phyloP scores from a whole-genome alignment of 176 grass and related monocot genomes.

The Oropetium thomaeum region DNA sequence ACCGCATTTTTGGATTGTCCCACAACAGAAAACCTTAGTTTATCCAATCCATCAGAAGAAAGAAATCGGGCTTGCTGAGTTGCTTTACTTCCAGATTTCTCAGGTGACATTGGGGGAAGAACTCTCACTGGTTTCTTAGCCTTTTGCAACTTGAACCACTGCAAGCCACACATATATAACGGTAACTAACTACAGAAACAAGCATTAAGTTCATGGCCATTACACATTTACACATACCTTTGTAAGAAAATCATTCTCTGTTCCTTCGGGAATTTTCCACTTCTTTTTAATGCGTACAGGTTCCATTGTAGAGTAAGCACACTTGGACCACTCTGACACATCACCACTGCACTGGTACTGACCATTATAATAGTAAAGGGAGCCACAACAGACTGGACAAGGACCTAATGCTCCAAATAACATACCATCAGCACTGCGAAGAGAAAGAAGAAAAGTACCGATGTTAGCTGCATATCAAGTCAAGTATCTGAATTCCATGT shows the following conservation, averaged over 20 bases:
- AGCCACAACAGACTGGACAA: slow-evolving; percentile 77
- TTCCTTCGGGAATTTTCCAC: slow-evolving; percentile 74
- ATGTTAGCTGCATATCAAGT: not conserved
- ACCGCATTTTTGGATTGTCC: slow-evolving; percentile 53
- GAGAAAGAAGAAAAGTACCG: not conserved
- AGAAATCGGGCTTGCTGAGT: slow-evolving; percentile 31
- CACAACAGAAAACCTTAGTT: slow-evolving; percentile 71
- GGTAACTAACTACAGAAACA: slow-evolving; percentile 7
- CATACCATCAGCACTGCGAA: slow-evolving; percentile 90
- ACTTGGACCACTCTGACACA: slow-evolving; percentile 92
- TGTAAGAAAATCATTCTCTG: slow-evolving; percentile 59
- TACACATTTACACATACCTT: too few relatives aligned
- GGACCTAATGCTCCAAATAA: slow-evolving; percentile 82
- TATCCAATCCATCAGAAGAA: slow-evolving; percentile 60
- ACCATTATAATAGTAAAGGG: slow-evolving; percentile 63
- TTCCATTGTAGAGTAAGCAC: slow-evolving; percentile 69
- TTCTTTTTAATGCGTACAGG: slow-evolving; percentile 73
- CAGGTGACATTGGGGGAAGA: slow-evolving; percentile 78
- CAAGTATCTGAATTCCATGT: not conserved
- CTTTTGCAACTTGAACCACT: slow-evolving; percentile 98
- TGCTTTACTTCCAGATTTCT: slow-evolving; percentile 48
- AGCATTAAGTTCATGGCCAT: not conserved
- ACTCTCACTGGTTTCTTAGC: slow-evolving; percentile 67
- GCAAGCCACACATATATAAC: slow-evolving; percentile 40
- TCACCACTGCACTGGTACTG: slow-evolving; percentile 77